These are phyloP conservation scores for Colletotrichum paranaense DNA, from an alignment of 2,329 filamentous ascomycete species.

Conservation along the genomic window DNA sequence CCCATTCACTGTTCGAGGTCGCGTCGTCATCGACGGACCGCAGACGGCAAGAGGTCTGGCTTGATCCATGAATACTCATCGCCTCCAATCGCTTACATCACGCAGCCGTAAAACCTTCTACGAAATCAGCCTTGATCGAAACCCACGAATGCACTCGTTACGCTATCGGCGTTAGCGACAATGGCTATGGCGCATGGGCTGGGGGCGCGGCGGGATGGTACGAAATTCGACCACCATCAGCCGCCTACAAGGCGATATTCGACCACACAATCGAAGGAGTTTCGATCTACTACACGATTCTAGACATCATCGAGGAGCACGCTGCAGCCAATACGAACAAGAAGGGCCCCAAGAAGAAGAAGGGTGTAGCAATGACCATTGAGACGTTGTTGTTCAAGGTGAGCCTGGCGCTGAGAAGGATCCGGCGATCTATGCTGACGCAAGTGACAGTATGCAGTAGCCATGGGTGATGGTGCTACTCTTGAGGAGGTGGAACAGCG, in stretches of 20 bases:
- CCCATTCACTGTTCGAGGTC: constrained; percentile 71
- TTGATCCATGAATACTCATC: too few relatives aligned
- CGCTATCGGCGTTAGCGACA: constrained; percentile 63
- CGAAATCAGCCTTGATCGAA: constrained; percentile 58
- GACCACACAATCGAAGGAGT: constrained; percentile 72
- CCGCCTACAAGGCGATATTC: constrained; percentile 66
- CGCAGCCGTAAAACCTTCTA: constrained; percentile 47
- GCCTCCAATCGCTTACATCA: constrained; percentile 5
- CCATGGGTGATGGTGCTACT: constrained; percentile 63
- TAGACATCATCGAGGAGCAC: constrained; percentile 63
- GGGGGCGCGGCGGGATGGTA: constrained; percentile 75
- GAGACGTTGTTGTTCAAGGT: constrained; percentile 48
- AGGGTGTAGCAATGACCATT: constrained; percentile 27
- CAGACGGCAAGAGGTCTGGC: constrained; percentile 55
- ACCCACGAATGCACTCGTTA: constrained; percentile 61
- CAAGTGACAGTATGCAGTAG: constrained; percentile 58
- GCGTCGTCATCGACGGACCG: constrained; percentile 56
- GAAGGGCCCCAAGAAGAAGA: constrained; percentile 46
- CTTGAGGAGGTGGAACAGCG: constrained; percentile 60
- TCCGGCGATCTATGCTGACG: constrained; percentile 19
- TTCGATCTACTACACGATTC: constrained; percentile 70
- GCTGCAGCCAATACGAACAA: constrained; percentile 43
- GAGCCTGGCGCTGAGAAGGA: constrained; percentile 3
- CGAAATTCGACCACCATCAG: constrained; percentile 67
- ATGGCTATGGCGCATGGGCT: constrained; percentile 73